Evolutionary conservation across 768 basidiomycete genomes (phyloP).

Genomic region (Dictyophora rubrovolvata): DNA sequence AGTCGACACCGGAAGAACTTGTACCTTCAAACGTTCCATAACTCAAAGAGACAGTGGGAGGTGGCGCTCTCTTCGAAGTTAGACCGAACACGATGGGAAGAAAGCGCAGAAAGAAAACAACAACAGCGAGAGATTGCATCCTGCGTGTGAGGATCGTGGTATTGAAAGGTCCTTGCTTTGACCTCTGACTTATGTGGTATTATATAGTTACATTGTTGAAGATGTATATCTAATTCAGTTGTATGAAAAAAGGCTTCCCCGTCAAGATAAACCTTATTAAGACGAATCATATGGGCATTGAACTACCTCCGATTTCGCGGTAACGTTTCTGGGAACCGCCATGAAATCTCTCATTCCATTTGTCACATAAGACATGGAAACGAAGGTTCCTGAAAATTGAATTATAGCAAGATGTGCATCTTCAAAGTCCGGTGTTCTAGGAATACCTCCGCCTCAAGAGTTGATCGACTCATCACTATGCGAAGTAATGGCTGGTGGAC

Average conservation of each 20-base stretch:
- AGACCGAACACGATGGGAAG: background rate
- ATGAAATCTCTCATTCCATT: no score
- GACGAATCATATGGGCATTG: background rate
- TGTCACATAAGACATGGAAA: no score
- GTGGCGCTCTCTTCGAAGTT: constrained; percentile 1
- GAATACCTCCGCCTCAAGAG: no score
- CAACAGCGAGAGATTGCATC: background rate
- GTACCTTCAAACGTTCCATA: constrained; percentile 34
- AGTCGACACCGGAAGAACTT: constrained; percentile 21
- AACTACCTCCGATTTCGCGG: background rate
- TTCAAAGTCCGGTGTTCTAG: no score
- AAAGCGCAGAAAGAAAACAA: background rate
- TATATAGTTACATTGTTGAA: no score
- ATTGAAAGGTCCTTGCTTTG: background rate
- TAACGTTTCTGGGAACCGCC: no score
- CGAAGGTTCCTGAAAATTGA: no score
- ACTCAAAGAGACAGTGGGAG: constrained; percentile 32
- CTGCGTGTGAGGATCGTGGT: background rate
- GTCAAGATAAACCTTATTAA: background rate
- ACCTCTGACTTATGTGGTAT: no score
- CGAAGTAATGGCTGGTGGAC: no score
- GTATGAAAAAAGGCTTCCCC: background rate
- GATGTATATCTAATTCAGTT: background rate
- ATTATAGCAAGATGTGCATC: no score
- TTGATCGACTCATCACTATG: no score